Base-by-base conservation (phyloP, 371 early-diverging fungal genomes). In the Mortierella sp. region DNA sequence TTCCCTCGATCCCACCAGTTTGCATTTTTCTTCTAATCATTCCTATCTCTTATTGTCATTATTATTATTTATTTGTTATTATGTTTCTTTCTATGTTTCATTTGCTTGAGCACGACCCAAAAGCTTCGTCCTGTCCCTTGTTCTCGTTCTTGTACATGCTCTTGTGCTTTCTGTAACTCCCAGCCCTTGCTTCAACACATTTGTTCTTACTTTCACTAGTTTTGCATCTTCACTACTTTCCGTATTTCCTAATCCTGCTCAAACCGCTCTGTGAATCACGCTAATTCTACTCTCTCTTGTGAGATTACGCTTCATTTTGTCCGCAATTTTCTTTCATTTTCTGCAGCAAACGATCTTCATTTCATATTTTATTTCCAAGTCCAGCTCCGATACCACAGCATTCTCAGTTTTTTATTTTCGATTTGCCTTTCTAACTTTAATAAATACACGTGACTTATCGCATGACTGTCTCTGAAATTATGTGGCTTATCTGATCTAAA, bases 101-200 rank as follows among this genome's bases (percentile, higher is more conserved):
- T 43, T 65, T 61, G 9, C 47, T 49, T 61, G 32, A 70, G 45
- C 70, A 70, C 65, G 45, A 35, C 61, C 58, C 34, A 72, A 72
- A 65, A 70, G 64, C 70, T 53, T 35, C 58, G 66, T 66, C 61
- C 66, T 43, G 62, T 23, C 51, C 56, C 45, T 65, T 29, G 19
- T 51, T 63, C 53, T 34, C 35, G 22, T 58, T 64, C 37, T 40
- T 47, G 63, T 64, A 28, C 58, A 35, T 61, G 47, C 32, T 56
- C 19, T 31, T 67, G 32, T 53, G 35, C 42, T 37, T 51, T 22
- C 42, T 61, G 12, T 37, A 35, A 45, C 22, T 47, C n/a, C 8
- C 23, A 23, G 26, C 22, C 29, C 45, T 62, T 66, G 29, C 23
- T 61, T 37, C 54, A n/a, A 54, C 29, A 19, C 57, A 32, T n/a